These are phyloP conservation scores for Wickerhamiella azymoides DNA, from an alignment of 805 yeast genomes.

Conservation along the genomic window DNA sequence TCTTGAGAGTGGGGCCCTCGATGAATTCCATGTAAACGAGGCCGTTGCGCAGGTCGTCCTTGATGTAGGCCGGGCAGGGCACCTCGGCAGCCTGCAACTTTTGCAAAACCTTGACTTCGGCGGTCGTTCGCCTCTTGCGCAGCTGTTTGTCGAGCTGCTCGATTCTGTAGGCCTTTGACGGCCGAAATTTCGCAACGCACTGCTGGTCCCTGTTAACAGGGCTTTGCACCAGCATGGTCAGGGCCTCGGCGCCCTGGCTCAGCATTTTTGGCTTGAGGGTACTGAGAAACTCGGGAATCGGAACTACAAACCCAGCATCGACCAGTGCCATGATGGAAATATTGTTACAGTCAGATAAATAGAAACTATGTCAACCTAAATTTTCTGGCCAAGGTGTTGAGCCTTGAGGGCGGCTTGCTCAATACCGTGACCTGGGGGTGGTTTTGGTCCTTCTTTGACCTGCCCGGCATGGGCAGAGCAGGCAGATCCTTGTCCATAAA, in stretches of 20 bases:
- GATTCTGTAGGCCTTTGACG: constrained; percentile 83
- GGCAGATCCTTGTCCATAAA: constrained; percentile 4
- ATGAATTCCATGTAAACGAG: constrained; percentile 78
- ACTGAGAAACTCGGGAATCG: constrained; percentile 13
- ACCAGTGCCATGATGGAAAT: neutral
- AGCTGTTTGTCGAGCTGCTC: constrained; percentile 61
- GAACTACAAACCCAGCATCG: constrained; percentile 9
- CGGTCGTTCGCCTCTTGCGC: constrained; percentile 66
- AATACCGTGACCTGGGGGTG: too few relatives aligned
- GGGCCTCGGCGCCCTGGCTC: constrained; percentile 22
- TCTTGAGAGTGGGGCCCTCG: constrained; percentile 34
- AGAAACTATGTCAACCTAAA: neutral
- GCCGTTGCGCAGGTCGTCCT: constrained; percentile 66
- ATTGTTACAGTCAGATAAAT: neutral
- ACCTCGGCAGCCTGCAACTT: constrained; percentile 40
- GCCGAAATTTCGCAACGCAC: constrained; percentile 71
- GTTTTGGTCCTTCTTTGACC: neutral
- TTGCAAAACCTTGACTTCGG: constrained; percentile 68
- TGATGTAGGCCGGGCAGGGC: constrained; percentile 57
- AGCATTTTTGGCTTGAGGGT: constrained; percentile 11
- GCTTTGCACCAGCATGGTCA: constrained; percentile 10
- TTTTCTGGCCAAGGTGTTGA: neutral
- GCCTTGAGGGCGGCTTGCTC: neutral
- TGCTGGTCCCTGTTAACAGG: constrained; percentile 13
- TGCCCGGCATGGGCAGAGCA: neutral